These are phyloP conservation scores for Starmerella tilneyi DNA, from an alignment of 805 yeast species.

Conservation along the genomic window DNA sequence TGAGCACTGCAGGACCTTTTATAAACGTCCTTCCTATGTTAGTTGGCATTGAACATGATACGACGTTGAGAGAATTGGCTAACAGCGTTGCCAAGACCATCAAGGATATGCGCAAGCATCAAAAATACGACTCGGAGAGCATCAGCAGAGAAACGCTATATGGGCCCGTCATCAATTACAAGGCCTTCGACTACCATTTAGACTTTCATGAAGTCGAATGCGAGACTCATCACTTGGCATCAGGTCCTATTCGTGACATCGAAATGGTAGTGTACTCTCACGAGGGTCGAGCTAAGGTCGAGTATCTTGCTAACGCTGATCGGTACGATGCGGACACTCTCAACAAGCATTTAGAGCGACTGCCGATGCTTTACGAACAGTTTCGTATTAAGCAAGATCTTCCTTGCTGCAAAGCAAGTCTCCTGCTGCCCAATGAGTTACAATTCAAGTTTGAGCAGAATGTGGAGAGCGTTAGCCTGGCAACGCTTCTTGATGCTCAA, in stretches of 20 bases:
- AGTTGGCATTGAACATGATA: background rate
- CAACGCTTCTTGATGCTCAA: conserved; percentile 1
- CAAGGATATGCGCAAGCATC: conserved; percentile 12
- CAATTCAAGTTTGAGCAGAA: background rate
- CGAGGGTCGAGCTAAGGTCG: conserved; percentile 6
- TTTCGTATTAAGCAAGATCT: background rate
- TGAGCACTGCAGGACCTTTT: conserved; percentile 15
- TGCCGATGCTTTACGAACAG: conserved; percentile 6
- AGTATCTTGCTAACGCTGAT: conserved; percentile 15
- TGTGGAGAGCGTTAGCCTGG: background rate
- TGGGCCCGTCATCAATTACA: conserved; percentile 19
- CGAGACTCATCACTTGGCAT: conserved; percentile 16
- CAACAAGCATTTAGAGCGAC: conserved; percentile 8
- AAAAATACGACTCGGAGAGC: conserved; percentile 14
- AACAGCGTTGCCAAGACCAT: background rate
- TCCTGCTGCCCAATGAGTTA: conserved; percentile 7
- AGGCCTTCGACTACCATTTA: conserved; percentile 16
- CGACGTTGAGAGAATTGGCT: background rate
- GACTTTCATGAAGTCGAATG: conserved; percentile 11
- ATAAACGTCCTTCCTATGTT: conserved; percentile 18
- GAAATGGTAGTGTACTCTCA: conserved; percentile 12
- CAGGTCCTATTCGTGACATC: conserved; percentile 19
- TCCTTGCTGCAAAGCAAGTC: background rate
- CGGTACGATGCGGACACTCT: conserved; percentile 9
- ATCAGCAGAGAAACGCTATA: conserved; percentile 12